A percentile compares a stretch with the other conserved stretches of the same genome.
These are phyloP conservation scores for Quercus berberidifolia DNA, from an alignment of 306 rosid genomes.

Conservation along the genomic window DNA sequence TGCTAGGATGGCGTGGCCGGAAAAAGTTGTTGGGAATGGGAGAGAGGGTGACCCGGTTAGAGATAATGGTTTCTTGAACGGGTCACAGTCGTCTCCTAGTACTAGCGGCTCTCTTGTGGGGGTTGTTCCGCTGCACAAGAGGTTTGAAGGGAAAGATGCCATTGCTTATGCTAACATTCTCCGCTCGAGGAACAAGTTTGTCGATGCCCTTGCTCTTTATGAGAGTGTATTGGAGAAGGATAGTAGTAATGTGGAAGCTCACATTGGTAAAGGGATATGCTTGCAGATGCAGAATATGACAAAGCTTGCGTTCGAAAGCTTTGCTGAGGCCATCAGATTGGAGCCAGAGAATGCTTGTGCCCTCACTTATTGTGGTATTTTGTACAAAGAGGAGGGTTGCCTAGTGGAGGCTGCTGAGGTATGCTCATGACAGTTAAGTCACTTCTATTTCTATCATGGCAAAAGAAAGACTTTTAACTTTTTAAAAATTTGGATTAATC, in stretches of 20 bases:
- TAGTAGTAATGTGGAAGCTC: constrained; percentile 68
- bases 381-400: constrained; percentile 94
- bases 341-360: constrained; percentile 89
- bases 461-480: neutral
- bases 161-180: constrained; percentile 74
- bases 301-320: constrained; percentile 78
- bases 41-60: constrained; percentile 44
- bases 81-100: constrained; percentile 46
- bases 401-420: constrained; percentile 96
- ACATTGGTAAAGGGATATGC: constrained; percentile 95
- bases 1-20: constrained; percentile 61
- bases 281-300: constrained; percentile 92
- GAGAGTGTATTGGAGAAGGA: constrained; percentile 70
- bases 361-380: constrained; percentile 84
- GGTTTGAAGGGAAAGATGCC: constrained; percentile 59
- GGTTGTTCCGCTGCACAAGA: constrained; percentile 26
- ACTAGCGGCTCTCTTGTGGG: constrained; percentile 33
- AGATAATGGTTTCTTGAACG: constrained; percentile 75
- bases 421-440: constrained; percentile 26
- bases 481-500: neutral
- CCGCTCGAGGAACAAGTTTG: constrained; percentile 88
- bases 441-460: neutral
- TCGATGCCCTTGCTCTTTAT: constrained; percentile 74
- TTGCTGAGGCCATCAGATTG: constrained; percentile 69
- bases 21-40: constrained; percentile 49